Conservation (phyloP, 306 rosid genomes). For the Geum urbanum region DNA sequence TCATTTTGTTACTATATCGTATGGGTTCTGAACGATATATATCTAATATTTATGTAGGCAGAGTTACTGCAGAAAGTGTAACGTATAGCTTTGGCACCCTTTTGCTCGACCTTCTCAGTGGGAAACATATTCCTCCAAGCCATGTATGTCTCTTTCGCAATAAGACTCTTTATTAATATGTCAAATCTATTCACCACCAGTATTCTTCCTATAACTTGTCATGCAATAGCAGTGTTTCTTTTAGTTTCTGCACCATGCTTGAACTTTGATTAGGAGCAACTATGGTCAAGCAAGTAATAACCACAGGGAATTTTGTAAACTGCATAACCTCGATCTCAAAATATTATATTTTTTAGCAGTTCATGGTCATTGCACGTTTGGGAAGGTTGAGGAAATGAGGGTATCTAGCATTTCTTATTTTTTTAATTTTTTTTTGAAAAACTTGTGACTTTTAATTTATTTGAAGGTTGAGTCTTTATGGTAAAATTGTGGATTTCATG, state of each 20-base stretch:
- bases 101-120: slow-evolving; percentile 94
- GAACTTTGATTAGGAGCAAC: neutral
- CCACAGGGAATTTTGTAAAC: neutral
- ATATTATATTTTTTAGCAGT: neutral
- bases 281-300: neutral
- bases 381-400: neutral
- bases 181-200: neutral
- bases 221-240: neutral
- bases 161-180: neutral
- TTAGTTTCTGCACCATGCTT: neutral
- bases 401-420: neutral
- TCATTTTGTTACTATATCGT: slow-evolving; percentile 3
- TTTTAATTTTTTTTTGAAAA: neutral
- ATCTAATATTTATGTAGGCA: slow-evolving; percentile 47
- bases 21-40: neutral
- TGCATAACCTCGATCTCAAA: neutral
- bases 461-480: neutral
- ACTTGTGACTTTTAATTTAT: neutral
- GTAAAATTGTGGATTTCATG: neutral
- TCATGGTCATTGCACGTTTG: neutral
- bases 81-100: slow-evolving; percentile 94
- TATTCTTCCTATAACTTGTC: neutral
- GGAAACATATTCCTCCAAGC: slow-evolving; percentile 97
- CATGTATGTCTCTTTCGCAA: slow-evolving; percentile 61
- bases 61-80: slow-evolving; percentile 91